phyloP scores from a whole-genome alignment of 139 green algal genomes.

The Monoraphidium neglectum region DNA sequence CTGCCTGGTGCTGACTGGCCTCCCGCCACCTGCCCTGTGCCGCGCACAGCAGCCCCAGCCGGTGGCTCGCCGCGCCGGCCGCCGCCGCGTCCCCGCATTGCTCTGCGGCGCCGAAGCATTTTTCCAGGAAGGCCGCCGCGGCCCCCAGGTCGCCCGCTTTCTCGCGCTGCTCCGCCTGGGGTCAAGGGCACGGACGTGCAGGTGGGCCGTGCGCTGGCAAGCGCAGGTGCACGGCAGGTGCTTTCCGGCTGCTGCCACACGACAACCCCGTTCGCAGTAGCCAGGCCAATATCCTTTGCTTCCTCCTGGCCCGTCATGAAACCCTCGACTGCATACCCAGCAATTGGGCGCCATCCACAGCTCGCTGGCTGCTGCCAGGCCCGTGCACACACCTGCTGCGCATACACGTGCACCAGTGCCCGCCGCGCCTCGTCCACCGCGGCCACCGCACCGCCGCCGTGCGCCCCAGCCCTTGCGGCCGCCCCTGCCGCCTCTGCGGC shows the following conservation, averaged over 20 bases:
- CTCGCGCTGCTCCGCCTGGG: constrained; percentile 53
- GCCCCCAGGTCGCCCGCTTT: constrained; percentile 15
- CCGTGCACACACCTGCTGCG: constrained; percentile 29
- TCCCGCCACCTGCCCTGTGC: constrained; percentile 42
- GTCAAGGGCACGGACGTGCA: no score
- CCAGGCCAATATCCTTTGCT: no score
- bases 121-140: constrained; percentile 39
- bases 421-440: constrained; percentile 17
- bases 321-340: no score
- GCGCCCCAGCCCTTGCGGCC: no score
- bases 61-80: constrained; percentile 46
- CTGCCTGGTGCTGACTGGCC: constrained; percentile 28
- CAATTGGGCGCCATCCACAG: no score
- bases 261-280: no score
- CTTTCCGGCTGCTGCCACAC: no score
- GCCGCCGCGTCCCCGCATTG: constrained; percentile 36
- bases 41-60: constrained; percentile 55
- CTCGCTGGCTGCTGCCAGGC: constrained; percentile 18
- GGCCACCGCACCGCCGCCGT: no score
- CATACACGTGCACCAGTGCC: constrained; percentile 7
- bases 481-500: constrained; percentile 22
- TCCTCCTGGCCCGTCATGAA: no score
- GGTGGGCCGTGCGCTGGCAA: no score
- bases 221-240: no score
- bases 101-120: constrained; percentile 49